These are phyloP conservation scores for Camelina neglecta DNA, from an alignment of 345 rosid species.

Conservation along the genomic window DNA sequence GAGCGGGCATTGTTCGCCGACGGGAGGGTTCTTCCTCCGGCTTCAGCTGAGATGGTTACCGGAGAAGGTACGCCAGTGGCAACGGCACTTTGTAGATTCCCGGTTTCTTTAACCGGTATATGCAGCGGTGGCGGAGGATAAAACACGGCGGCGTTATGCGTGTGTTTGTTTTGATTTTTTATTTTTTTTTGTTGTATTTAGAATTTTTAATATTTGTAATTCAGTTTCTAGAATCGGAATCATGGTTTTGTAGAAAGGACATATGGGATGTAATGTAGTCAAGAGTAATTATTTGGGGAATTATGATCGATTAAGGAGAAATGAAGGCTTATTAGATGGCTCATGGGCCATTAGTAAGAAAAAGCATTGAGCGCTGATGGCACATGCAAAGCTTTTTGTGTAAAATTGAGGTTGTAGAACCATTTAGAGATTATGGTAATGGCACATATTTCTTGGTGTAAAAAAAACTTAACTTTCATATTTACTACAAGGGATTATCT, in stretches of 20 bases:
- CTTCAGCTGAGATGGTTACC: conserved; percentile 38
- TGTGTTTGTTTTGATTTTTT: neutral
- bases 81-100: conserved; percentile 60
- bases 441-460: too few species aligned
- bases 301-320: too few species aligned
- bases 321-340: too few species aligned
- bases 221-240: neutral
- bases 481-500: too few species aligned
- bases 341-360: too few species aligned
- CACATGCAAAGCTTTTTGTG: too few species aligned
- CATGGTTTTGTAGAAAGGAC: neutral
- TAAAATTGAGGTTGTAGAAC: too few species aligned
- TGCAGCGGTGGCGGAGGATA: conserved; percentile 65
- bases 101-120: conserved; percentile 74
- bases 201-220: neutral
- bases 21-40: conserved; percentile 86
- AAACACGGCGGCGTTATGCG: conserved; percentile 6
- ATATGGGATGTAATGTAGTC: too few species aligned
- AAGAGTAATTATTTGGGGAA: too few species aligned
- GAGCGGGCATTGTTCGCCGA: conserved; percentile 75
- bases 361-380: too few species aligned
- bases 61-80: conserved; percentile 51
- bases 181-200: neutral
- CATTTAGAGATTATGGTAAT: too few species aligned
- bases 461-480: too few species aligned